phyloP scores from a whole-genome alignment of 192 early-diverging fungal genomes.

The Podila minutissima region DNA sequence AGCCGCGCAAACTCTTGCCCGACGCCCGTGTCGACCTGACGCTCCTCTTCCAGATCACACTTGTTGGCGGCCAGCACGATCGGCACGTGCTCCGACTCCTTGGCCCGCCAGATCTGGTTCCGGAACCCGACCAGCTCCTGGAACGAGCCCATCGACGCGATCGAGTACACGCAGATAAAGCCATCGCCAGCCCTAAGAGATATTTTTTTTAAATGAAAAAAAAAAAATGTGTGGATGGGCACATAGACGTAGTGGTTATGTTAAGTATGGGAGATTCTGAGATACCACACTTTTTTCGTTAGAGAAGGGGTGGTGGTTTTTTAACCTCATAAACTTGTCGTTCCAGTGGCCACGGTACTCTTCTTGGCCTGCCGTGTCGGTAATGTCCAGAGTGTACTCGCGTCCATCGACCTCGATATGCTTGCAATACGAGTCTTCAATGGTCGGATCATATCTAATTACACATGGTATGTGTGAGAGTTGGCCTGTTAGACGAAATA shows the following conservation, averaged over 20 bases:
- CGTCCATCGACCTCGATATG: slow-evolving; percentile 76
- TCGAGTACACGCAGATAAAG: slow-evolving; percentile 87
- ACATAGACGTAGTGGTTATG: not conserved
- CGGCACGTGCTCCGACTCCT: slow-evolving; percentile 80
- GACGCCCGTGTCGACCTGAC: slow-evolving; percentile 65
- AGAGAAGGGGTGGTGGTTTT: not conserved
- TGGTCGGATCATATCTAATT: slow-evolving; percentile 38
- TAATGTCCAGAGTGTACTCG: slow-evolving; percentile 76
- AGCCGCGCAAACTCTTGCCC: slow-evolving; percentile 64
- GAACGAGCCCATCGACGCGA: slow-evolving; percentile 80
- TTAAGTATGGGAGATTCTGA: not conserved
- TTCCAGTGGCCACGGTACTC: slow-evolving; percentile 68
- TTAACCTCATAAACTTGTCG: slow-evolving; percentile 38
- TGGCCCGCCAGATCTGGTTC: slow-evolving; percentile 81
- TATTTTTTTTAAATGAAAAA: slow-evolving; percentile 45
- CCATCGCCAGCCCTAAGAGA: slow-evolving; percentile 89
- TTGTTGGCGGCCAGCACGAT: slow-evolving; percentile 92
- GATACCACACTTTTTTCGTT: not conserved
- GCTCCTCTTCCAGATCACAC: slow-evolving; percentile 75
- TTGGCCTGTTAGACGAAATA: not conserved
- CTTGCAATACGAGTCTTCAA: slow-evolving; percentile 74
- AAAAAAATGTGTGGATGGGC: not conserved
- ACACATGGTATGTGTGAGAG: too few relatives aligned
- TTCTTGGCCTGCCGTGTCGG: slow-evolving; percentile 87
- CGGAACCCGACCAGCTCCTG: slow-evolving; percentile 80